Conservation (phyloP, 2,329 filamentous ascomycete species). For the Parastagonospora avenae region DNA sequence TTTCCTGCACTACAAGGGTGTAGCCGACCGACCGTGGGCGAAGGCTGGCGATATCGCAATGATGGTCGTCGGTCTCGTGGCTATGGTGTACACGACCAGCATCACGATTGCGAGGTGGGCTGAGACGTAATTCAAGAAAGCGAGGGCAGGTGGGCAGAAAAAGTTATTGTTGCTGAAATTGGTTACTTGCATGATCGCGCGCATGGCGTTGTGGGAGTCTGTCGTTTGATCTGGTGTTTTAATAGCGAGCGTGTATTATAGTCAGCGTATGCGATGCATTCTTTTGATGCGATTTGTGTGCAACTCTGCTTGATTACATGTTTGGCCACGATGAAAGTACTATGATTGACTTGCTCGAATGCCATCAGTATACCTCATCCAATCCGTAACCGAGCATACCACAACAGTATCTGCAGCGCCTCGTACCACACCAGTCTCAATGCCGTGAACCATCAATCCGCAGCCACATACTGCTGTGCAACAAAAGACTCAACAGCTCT, state of each 20-base stretch:
- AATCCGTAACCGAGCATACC: no score
- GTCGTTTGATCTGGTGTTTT: background rate
- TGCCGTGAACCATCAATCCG: no score
- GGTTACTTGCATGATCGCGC: background rate
- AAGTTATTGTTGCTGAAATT: background rate
- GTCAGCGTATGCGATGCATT: background rate
- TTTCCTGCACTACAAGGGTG: slow-evolving; percentile 70
- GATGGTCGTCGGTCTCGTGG: slow-evolving; percentile 69
- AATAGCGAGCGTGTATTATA: background rate
- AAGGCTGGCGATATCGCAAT: slow-evolving; percentile 66
- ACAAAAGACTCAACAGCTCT: no score
- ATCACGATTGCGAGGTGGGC: slow-evolving; percentile 60
- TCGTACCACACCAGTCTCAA: no score
- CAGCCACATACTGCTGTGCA: no score
- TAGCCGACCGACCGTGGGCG: slow-evolving; percentile 61
- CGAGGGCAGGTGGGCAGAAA: background rate
- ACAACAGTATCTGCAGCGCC: no score
- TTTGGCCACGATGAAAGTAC: no score
- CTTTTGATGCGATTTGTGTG: background rate
- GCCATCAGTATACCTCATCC: no score
- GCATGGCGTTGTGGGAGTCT: slow-evolving; percentile 2
- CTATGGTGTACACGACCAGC: slow-evolving; percentile 73
- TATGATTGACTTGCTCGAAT: no score
- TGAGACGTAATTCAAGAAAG: slow-evolving; percentile 16
- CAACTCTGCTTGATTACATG: background rate